These are phyloP conservation scores for Pleurotus citrinopileatus DNA, from an alignment of 768 basidiomycete genomes.

Conservation along the genomic window DNA sequence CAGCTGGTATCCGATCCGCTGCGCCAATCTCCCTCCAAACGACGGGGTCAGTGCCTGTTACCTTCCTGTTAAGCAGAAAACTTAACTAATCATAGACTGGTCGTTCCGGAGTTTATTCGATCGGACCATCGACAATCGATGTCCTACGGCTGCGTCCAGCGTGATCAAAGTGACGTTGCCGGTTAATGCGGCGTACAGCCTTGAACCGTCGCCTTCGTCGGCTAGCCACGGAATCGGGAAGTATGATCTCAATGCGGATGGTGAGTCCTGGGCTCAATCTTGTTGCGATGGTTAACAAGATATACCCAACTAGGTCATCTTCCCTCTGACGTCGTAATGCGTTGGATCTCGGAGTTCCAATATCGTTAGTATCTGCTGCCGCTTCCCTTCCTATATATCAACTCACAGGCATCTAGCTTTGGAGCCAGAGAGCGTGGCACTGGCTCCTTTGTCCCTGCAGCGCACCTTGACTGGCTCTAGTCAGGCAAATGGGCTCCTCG, in stretches of 20 bases:
- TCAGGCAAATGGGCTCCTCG: conserved; percentile 75
- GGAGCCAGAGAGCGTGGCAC: conserved; percentile 31
- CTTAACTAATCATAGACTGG: conserved; percentile 54
- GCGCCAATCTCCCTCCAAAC: conserved; percentile 43
- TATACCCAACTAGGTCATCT: conserved; percentile 28
- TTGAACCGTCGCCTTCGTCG: conserved; percentile 50
- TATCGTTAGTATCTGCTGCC: conserved; percentile 46
- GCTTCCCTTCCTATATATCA: not conserved
- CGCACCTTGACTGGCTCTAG: conserved; percentile 72
- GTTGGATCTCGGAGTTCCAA: conserved; percentile 53
- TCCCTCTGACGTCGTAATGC: conserved; percentile 56
- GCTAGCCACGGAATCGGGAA: conserved; percentile 31
- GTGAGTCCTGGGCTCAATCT: conserved; percentile 28
- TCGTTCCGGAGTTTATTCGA: conserved; percentile 68
- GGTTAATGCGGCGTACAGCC: conserved; percentile 32
- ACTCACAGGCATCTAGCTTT: conserved; percentile 25
- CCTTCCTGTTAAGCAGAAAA: not conserved
- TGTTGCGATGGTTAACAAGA: conserved; percentile 9
- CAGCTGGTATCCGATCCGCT: conserved; percentile 83
- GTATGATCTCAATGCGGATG: conserved; percentile 44
- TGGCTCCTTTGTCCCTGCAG: conserved; percentile 56
- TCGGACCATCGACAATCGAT: conserved; percentile 56
- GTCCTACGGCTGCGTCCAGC: conserved; percentile 70
- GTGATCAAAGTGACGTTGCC: conserved; percentile 49
- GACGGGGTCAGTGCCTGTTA: conserved; percentile 47